These are phyloP conservation scores for Globomyces pollinis-pini DNA, from an alignment of 192 early-diverging fungal species.

Conservation along the genomic window DNA sequence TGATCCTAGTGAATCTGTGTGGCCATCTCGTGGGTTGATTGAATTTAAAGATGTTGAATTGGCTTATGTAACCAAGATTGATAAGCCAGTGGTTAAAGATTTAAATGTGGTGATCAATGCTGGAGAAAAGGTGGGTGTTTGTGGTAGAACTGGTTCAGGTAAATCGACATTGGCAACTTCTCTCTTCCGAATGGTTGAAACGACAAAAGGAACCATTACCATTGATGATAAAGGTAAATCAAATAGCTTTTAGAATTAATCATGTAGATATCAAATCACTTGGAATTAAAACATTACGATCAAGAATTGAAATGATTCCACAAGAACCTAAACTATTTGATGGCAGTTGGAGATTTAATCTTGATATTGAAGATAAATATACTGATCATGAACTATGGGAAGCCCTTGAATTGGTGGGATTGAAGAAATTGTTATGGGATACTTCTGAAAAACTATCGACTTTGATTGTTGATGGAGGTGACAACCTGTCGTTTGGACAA, in stretches of 20 bases:
- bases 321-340: constrained; percentile 45
- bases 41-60: constrained; percentile 16
- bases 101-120: constrained; percentile 62
- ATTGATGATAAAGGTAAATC: constrained; percentile 64
- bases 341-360: constrained; percentile 48
- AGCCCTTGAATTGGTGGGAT: constrained; percentile 21
- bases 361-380: constrained; percentile 53
- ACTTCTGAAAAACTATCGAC: constrained; percentile 59
- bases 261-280: constrained; percentile 25
- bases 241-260: constrained; percentile 25
- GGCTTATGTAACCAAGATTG: constrained; percentile 17
- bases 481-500: constrained; percentile 69
- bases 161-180: constrained; percentile 17
- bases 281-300: constrained; percentile 29
- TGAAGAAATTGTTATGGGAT: constrained; percentile 41
- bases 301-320: constrained; percentile 38
- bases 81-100: constrained; percentile 53
- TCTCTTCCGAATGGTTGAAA: constrained; percentile 2
- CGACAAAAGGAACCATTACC: constrained; percentile 30
- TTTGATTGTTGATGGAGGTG: constrained; percentile 57
- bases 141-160: constrained; percentile 43
- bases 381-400: constrained; percentile 66
- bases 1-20: constrained; percentile 2
- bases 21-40: constrained; percentile 12
- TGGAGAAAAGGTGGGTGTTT: constrained; percentile 79